Evolutionary conservation across 208 protist species (phyloP), one percentile per base, ranked within the genome.

Genomic region (Histomonas meleagridis): DNA sequence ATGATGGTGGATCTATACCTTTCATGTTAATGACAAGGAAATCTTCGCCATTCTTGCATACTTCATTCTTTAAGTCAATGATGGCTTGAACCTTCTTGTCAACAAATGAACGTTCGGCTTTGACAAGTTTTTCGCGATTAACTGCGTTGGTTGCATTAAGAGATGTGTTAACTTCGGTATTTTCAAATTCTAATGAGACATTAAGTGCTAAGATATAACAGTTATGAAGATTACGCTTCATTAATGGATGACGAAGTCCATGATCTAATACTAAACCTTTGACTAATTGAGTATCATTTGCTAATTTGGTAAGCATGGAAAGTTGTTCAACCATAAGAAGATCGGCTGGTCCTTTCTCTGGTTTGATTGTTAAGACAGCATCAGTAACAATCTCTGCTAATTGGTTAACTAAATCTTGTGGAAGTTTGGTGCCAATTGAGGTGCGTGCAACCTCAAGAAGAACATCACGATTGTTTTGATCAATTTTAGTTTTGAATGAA

Each of bases 11-110:
- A 95, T 99, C 99, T 93, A 99, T 99, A 92, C 99, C 99, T 94
- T 99, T 99, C 95, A 99, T 98, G 94, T 99, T 99, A 92, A 99
- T 98, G 53, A 99, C 95, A 38, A 99, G 96, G 94, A 99, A 99
- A 18, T 92, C 92, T 60, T 97, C 95, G 92, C 96, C 96, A 32
- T 96, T 96, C 93, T 96, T 96, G 55, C 95, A 96, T 35, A 96
- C 95, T 93, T 96, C 92, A 35, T 96, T 95, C 96, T 99, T 99
- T 12, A 99, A 95, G n/a, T 96, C 98, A 93, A 99, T 98, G 92
- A 99, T 99, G 91, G 98, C 95, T 38, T 95, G 93, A 21, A 99
- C 97, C 62, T 96, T 95, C 81, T 99, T 97, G 93, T 99, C 98
- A 10, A 96, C 97, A 90, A 99, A 95, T 90, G 94, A 94, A 21